Evolutionary conservation across 495 filamentous ascomycete genomes (phyloP).

Genomic region (Aspergillus sclerotioniger): DNA sequence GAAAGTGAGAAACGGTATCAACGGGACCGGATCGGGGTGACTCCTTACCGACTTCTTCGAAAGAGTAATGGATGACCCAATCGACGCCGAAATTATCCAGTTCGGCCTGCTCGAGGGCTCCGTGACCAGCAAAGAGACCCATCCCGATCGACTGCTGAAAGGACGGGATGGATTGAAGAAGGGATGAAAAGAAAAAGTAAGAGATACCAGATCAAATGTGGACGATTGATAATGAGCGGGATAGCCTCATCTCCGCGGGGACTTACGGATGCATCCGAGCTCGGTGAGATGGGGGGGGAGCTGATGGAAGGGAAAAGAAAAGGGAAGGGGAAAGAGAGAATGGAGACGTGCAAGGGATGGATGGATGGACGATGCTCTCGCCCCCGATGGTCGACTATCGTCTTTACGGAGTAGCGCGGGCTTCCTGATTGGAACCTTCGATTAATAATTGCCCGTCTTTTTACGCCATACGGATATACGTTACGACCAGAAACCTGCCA

Average conservation of each 20-base stretch:
- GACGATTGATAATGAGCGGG: not conserved
- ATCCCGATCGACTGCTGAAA: constrained; percentile 18
- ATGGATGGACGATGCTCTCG: not conserved
- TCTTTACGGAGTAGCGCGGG: not conserved
- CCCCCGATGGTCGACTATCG: not conserved
- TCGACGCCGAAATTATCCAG: constrained; percentile 42
- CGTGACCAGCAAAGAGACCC: constrained; percentile 11
- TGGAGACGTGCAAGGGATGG: constrained; percentile 7
- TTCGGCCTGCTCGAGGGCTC: constrained; percentile 24
- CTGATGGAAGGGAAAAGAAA: not conserved
- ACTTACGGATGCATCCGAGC: constrained; percentile 2
- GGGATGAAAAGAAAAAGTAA: not conserved
- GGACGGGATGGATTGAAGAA: not conserved
- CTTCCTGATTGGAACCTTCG: not conserved
- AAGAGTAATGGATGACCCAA: constrained; percentile 44
- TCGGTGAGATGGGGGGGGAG: not conserved
- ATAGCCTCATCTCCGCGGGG: constrained; percentile 7
- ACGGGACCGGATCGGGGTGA: not conserved
- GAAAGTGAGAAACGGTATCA: not conserved
- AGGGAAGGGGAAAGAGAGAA: not conserved
- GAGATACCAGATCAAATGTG: not conserved
- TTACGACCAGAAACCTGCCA: too few relatives aligned
- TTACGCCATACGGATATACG: too few relatives aligned
- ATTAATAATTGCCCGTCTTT: not conserved
- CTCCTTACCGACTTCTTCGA: constrained; percentile 34